Percentiles rank a stretch among this genome's conserved stretches.
Evolutionary conservation across 1,139 yeast species (phyloP).

Genomic region (Geotrichum aggregatum): DNA sequence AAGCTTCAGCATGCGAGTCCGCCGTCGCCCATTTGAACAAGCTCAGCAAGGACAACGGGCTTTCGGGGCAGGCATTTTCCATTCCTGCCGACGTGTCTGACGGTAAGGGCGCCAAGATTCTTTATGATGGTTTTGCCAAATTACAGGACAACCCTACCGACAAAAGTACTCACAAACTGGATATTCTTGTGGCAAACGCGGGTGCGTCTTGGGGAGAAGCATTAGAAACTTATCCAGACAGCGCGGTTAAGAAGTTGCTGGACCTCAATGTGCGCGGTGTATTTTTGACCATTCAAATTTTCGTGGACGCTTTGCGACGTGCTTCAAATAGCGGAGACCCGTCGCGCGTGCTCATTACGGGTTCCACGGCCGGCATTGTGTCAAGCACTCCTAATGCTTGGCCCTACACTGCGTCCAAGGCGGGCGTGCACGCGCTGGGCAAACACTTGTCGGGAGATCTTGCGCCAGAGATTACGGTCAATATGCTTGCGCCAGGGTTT

Average conservation of each 20-base stretch:
- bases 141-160: conserved; percentile 30
- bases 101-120: conserved; percentile 48
- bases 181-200: conserved; percentile 71
- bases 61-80: conserved; percentile 47
- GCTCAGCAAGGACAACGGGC: conserved; percentile 43
- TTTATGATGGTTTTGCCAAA: conserved; percentile 45
- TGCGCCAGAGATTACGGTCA: conserved; percentile 65
- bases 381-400: conserved; percentile 58
- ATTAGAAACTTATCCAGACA: conserved; percentile 56
- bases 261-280: conserved; percentile 69
- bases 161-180: conserved; percentile 42
- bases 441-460: conserved; percentile 59
- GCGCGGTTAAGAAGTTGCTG: conserved; percentile 61
- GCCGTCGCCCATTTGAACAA: conserved; percentile 52
- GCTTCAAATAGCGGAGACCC: conserved; percentile 54
- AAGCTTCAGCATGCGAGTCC: conserved; percentile 58
- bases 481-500: conserved; percentile 72
- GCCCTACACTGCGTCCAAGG: conserved; percentile 73
- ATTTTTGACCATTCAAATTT: conserved; percentile 60
- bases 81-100: conserved; percentile 60
- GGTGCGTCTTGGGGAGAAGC: conserved; percentile 81
- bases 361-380: conserved; percentile 51
- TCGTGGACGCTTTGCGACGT: conserved; percentile 53
- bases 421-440: conserved; percentile 70
- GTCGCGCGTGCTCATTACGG: conserved; percentile 61